Evolutionary conservation across 805 yeast genomes (phyloP).

Genomic region (Metschnikowia cubensis): DNA sequence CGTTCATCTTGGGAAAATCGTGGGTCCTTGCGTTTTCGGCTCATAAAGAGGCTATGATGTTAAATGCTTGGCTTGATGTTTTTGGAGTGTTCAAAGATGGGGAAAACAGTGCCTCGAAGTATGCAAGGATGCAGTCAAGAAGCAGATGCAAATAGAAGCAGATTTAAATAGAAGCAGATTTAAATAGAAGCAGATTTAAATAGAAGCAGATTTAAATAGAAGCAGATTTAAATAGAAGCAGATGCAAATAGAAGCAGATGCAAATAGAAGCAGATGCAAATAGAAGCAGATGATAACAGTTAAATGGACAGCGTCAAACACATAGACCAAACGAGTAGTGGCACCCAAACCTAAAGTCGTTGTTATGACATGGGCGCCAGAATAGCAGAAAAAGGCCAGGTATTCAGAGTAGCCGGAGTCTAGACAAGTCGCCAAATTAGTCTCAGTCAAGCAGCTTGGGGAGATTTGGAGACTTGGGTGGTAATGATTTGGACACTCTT

Average conservation of each 20-base stretch:
- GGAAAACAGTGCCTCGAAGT: background rate
- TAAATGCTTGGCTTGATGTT: background rate
- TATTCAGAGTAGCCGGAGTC: conserved; percentile 1
- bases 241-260: too few relatives aligned
- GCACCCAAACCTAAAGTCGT: background rate
- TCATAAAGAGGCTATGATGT: background rate
- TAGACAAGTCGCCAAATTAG: background rate
- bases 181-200: too few relatives aligned
- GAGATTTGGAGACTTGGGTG: background rate
- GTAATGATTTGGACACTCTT: too few relatives aligned
- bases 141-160: conserved; percentile 1
- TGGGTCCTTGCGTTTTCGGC: background rate
- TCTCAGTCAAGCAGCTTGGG: background rate
- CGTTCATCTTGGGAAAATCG: background rate
- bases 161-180: too few relatives aligned
- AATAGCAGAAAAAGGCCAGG: background rate
- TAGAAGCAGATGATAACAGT: background rate
- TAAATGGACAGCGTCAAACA: background rate
- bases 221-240: too few relatives aligned
- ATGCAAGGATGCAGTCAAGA: background rate
- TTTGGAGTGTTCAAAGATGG: background rate
- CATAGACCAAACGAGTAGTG: background rate
- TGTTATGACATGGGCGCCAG: background rate
- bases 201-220: too few relatives aligned
- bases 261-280: too few relatives aligned